A percentile compares a stretch with the other conserved stretches of the same genome.
These are phyloP conservation scores for Claviceps lovelessii DNA, from an alignment of 2,329 filamentous ascomycete genomes.

Conservation along the genomic window DNA sequence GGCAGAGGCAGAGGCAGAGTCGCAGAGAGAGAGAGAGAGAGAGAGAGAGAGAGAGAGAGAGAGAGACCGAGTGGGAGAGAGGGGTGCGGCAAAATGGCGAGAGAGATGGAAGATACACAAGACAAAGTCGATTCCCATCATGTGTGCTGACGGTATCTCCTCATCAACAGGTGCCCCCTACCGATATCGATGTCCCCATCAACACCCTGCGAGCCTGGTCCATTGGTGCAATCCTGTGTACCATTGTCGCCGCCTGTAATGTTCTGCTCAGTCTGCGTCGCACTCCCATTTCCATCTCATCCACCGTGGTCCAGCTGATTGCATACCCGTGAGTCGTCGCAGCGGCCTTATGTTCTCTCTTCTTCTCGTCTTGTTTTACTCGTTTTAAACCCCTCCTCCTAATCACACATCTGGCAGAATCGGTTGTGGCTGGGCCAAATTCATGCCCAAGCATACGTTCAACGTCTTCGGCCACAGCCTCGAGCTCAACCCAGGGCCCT, in stretches of 20 bases:
- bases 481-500: conserved; percentile 26
- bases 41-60: neutral
- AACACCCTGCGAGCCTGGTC: conserved; percentile 47
- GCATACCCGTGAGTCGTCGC: conserved; percentile 28
- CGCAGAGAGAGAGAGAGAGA: neutral
- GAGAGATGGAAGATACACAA: neutral
- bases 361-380: no score
- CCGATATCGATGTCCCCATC: conserved; percentile 37
- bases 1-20: neutral
- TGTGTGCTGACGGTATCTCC: neutral
- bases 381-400: neutral
- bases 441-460: conserved; percentile 18
- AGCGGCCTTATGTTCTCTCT: neutral
- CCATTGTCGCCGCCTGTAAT: conserved; percentile 42
- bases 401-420: conserved; percentile 7
- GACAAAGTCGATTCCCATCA: neutral
- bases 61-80: neutral
- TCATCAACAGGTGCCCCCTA: conserved; percentile 17
- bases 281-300: conserved; percentile 35
- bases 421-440: conserved; percentile 19
- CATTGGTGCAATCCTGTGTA: conserved; percentile 43
- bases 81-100: neutral
- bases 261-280: conserved; percentile 36
- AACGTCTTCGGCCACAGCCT: conserved; percentile 17
- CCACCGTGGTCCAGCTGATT: conserved; percentile 40